Evolutionary conservation across 129 eudicot genomes (phyloP), one percentile per base, ranked within the genome.

Genomic region (Kitagawia praeruptora): DNA sequence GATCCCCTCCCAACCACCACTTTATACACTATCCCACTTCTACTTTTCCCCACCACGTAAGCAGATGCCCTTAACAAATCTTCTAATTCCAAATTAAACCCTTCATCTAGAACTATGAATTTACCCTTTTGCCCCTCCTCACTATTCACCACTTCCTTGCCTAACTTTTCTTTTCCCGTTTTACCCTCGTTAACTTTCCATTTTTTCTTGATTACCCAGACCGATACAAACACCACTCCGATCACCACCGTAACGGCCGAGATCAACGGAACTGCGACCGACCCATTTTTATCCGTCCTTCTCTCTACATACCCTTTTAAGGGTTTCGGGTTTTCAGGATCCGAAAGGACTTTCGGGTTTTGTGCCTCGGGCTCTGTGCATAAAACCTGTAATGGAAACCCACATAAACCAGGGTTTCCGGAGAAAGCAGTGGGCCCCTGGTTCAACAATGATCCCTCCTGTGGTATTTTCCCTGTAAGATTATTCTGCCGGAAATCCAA

Each of bases 41-140:
- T 87, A 79, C 99, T 95, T 78, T 95, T 95, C 28, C 99, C 99
- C 48, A 95, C 91, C 54, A 95, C 99, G 80, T 92, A 95, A 34
- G 99, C 99, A 3, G 97, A 95, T 14, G 99, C 99, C 90, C 97
- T 92, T 91, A 95, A 69, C 82, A 95, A 84, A 89, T 95, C 99
- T 83, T 92, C 97, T 44, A 95, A 82, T 77, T 92, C 99, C 94
- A 95, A 78, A 75, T 85, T 85, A 85, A 92, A 90, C 85, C 96
- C 97, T 79, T 90, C 99, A 78, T 94, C 98, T 76, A 95, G 46
- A 69, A 87, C 92, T 4, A 90, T 90, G 46, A 92, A 95, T 86
- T 95, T 95, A 87, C 97, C 96, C 80, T 95, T 92, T 74, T 95
- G 96, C 85, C 93, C 97, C 80, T 92, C 98, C 61, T 82, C 93